Evolutionary conservation across 1,284 basidiomycete genomes (phyloP).

Genomic region (Malassezia caprae): DNA sequence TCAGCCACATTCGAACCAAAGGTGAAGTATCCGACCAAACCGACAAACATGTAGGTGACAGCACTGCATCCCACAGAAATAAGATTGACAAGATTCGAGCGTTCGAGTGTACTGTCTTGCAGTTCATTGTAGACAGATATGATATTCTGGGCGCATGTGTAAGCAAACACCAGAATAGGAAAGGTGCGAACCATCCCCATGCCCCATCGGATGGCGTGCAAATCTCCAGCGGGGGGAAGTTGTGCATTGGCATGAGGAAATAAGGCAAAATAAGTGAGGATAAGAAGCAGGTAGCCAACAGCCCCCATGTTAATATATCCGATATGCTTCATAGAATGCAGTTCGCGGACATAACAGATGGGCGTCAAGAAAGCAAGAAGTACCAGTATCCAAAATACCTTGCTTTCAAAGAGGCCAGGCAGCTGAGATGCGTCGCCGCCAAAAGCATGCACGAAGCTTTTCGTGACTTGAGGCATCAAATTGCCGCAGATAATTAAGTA

Average conservation of each 20-base stretch:
- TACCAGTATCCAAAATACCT: conserved; percentile 56
- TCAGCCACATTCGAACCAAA: conserved; percentile 64
- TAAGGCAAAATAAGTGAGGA: conserved; percentile 36
- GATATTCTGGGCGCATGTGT: conserved; percentile 44
- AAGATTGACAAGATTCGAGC: conserved; percentile 78
- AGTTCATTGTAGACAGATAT: conserved; percentile 84
- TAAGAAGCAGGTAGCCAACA: conserved; percentile 53
- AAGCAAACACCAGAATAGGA: conserved; percentile 86
- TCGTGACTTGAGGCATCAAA: conserved; percentile 85
- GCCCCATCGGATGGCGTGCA: conserved; percentile 46
- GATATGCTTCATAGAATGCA: conserved; percentile 63
- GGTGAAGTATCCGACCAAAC: conserved; percentile 74
- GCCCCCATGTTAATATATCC: conserved; percentile 78
- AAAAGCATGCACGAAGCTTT: conserved; percentile 56
- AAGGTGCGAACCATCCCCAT: conserved; percentile 64
- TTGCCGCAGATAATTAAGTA: conserved; percentile 50
- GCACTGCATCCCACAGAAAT: conserved; percentile 63
- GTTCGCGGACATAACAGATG: conserved; percentile 66
- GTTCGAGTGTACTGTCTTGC: conserved; percentile 63
- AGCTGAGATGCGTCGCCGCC: conserved; percentile 24
- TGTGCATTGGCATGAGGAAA: conserved; percentile 20
- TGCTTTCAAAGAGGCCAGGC: conserved; percentile 48
- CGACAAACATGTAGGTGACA: conserved; percentile 40
- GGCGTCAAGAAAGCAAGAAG: conserved; percentile 68
- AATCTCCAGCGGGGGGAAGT: conserved; percentile 29